Evolutionary conservation across 345 rosid genomes (phyloP), one percentile per base, ranked within the genome.

Genomic region (Citrus trifoliata): DNA sequence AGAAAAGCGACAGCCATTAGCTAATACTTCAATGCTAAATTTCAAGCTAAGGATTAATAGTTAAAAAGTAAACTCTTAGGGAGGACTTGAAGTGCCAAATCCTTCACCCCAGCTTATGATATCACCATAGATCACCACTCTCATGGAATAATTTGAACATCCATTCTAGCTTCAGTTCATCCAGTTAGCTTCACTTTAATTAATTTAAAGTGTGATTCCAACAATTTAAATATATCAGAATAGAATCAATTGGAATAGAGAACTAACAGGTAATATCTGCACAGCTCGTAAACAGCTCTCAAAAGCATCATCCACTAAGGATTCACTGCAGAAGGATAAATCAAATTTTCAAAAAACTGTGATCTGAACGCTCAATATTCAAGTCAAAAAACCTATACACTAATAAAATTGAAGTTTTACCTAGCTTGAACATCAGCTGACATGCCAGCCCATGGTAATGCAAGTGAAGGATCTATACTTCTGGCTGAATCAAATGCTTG

Each of bases 391-490:
- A 70, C 27, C 65, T 70, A 66, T 76, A 67, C 71, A 33, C 64
- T 32, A 77, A 42, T 66, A 70, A 46, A 67, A 72, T 67, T n/a
- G 73, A 75, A 25, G 32, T 78, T 79, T 64, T 84, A 93, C 99
- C 97, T 84, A 80, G 89, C 83, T 84, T 78, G 70, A 67, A 80
- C 67, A 87, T 93, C 97, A 80, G 97, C 97, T 76, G 99, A 88
- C 95, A 91, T 88, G 86, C 98, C 99, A 18, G 97, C 97, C 99
- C 99, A 96, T 69, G 98, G 97, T 76, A 94, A 85, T 35, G 98
- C 92, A 83, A 96, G 93, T 14, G 94, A 92, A 85, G 99, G 97
- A 89, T 96, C 97, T 80, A 94, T 87, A 79, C 99, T 94, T 90
- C 99, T 93, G 76, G 97, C 95, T 86, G 83, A 88, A 80, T 96